These are phyloP conservation scores for Verticillium tricorpus DNA, from an alignment of 2,329 filamentous ascomycete genomes.

Conservation along the genomic window DNA sequence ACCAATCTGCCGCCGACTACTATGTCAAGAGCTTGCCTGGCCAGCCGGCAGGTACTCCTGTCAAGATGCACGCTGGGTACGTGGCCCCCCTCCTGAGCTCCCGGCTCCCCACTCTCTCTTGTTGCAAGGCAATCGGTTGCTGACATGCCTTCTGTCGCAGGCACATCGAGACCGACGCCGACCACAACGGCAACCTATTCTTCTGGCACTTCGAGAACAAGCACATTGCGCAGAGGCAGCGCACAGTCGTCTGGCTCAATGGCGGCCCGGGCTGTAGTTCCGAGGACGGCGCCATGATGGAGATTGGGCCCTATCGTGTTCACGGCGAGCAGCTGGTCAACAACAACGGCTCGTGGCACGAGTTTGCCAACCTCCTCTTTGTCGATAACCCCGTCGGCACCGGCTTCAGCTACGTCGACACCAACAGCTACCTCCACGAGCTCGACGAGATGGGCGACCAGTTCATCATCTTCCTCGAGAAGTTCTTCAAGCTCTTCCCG, in stretches of 20 bases:
- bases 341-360: constrained; percentile 97
- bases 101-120: not conserved
- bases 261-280: constrained; percentile 96
- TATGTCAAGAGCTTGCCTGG: constrained; percentile 84
- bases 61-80: constrained; percentile 99
- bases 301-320: constrained; percentile 88
- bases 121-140: constrained; percentile 8
- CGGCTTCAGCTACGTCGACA: constrained; percentile 93
- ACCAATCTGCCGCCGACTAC: constrained; percentile 65
- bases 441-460: constrained; percentile 85
- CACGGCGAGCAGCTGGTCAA: constrained; percentile 67
- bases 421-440: constrained; percentile 79
- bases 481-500: constrained; percentile 86
- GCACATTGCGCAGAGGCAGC: constrained; percentile 86
- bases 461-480: constrained; percentile 83
- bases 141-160: constrained; percentile 40
- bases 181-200: constrained; percentile 89
- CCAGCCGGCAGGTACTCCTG: constrained; percentile 64
- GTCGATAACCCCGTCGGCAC: constrained; percentile 97
- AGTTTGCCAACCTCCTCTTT: constrained; percentile 95
- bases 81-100: constrained; percentile 24
- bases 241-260: constrained; percentile 95
- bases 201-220: constrained; percentile 98
- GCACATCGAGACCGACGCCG: constrained; percentile 83
- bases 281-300: constrained; percentile 94